Base-by-base conservation (phyloP, 2,329 filamentous ascomycete species). In the Diaporthe citrichinensis region DNA sequence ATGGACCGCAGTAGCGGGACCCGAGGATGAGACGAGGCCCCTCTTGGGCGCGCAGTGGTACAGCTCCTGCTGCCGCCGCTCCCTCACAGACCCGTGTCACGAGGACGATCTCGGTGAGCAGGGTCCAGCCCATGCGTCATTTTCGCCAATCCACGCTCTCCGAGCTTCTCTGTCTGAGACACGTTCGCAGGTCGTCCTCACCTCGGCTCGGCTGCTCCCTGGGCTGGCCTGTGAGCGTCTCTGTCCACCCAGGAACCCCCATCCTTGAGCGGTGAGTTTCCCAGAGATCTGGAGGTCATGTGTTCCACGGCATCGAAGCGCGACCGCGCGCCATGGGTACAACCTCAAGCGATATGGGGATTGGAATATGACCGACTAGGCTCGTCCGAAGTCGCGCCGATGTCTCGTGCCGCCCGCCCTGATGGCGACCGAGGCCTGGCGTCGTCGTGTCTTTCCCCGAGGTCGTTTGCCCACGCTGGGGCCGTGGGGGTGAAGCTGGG, bases 41-140 rank as follows among this genome's bases (percentile, higher is more conserved):
- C 46, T 9, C 36, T 9, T 36, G 46, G 25, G 49, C 59, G 17
- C 39, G 39, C 39, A 44, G 34, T 51, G n/a, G 71, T 34, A 44
- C 71, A n/a, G 31, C 58, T 62, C 44, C 58, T 55, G 17, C 58
- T 59, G 41, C 53, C 53, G 55, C 69, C 41, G 39, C 41, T 72
- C 55, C 69, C 61, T 51, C 69, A 61, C 14, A 59, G 20, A 12
- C 15, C 20, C 25, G 67, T 59, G 39, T 74, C 72, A 71, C 57
- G 65, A 74, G 62, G 62, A 71, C 62, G 39, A 46, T 44, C 41
- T 74, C 65, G 55, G 71, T 76, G 61, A 59, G 65, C 71, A 65
- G 71, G 46, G 36, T 28, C 25, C 44, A 68, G 46, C 46, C 28
- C 62, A 41, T 61, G 58, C 73, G 39, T 71, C 25, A 58, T 51